phyloP scores from a whole-genome alignment of 2,329 filamentous ascomycete genomes.

The Neurospora sp. region DNA sequence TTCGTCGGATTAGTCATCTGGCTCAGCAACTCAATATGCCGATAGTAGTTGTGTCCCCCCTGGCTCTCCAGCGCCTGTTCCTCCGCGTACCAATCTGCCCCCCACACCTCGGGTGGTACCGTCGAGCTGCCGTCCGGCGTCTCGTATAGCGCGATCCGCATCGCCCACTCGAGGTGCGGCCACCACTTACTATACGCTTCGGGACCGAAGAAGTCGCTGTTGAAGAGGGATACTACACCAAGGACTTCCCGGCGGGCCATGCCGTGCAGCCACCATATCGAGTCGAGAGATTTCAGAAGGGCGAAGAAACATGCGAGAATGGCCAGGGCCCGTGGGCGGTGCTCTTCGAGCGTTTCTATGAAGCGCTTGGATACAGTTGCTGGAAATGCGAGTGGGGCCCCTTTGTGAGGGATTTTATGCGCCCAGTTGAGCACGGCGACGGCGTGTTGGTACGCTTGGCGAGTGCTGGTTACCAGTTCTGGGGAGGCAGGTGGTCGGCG shows the following conservation, averaged over 20 bases:
- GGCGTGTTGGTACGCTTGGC: constrained; percentile 51
- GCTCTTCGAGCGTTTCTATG: constrained; percentile 48
- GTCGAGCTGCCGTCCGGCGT: constrained; percentile 34
- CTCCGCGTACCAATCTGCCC: constrained; percentile 38
- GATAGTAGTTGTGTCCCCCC: constrained; percentile 23
- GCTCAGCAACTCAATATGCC: constrained; percentile 37
- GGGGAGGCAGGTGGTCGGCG: neutral
- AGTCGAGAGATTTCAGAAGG: constrained; percentile 49
- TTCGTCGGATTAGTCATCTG: constrained; percentile 26
- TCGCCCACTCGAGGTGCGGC: constrained; percentile 51
- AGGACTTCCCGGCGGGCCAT: constrained; percentile 56
- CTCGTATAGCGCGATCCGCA: constrained; percentile 49
- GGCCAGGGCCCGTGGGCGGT: constrained; percentile 50
- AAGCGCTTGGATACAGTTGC: constrained; percentile 53
- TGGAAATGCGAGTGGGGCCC: constrained; percentile 51
- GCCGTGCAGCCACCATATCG: constrained; percentile 60
- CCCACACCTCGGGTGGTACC: constrained; percentile 49
- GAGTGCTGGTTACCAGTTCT: constrained; percentile 26
- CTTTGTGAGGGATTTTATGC: constrained; percentile 48
- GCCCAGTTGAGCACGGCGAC: constrained; percentile 59
- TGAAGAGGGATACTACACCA: constrained; percentile 50
- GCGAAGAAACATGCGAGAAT: constrained; percentile 60
- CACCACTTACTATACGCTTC: constrained; percentile 40
- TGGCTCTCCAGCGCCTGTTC: constrained; percentile 24
- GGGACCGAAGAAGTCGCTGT: constrained; percentile 37